phyloP scores from a whole-genome alignment of 495 filamentous ascomycete genomes.

The Collariella sp. region DNA sequence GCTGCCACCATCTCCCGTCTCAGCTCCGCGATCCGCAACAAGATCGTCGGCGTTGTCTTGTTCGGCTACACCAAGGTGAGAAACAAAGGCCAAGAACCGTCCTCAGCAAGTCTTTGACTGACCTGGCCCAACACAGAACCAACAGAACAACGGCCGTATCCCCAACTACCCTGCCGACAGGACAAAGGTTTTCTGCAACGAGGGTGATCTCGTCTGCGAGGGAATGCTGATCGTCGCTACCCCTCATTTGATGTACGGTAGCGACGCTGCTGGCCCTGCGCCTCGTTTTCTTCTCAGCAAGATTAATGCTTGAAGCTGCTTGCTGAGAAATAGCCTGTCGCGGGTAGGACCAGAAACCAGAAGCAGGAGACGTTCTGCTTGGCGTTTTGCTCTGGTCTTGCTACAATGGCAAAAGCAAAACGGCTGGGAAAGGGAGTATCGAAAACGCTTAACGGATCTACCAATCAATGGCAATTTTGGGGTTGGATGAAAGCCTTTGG shows the following conservation, averaged over 20 bases:
- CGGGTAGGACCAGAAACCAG: too few species aligned
- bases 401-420: too few species aligned
- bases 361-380: too few species aligned
- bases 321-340: too few species aligned
- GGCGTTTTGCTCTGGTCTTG: too few species aligned
- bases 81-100: too few species aligned
- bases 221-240: conserved; percentile 2
- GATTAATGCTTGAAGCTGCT: background rate
- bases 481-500: too few species aligned
- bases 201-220: conserved; percentile 1
- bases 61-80: conserved; percentile 55
- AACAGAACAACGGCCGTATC: conserved; percentile 41
- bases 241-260: conserved; percentile 3
- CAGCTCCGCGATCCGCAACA: conserved; percentile 31
- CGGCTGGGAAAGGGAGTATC: too few species aligned
- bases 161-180: conserved; percentile 38
- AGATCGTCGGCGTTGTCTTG: conserved; percentile 46
- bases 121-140: too few species aligned
- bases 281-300: background rate
- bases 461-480: too few species aligned
- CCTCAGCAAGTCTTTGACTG: too few species aligned
- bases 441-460: too few species aligned
- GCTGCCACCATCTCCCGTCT: conserved; percentile 40
- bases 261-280: background rate
- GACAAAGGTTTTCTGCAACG: conserved; percentile 41